These are phyloP conservation scores for Phytophthora aleatoria DNA, from an alignment of 352 stramenopile species.

Conservation along the genomic window DNA sequence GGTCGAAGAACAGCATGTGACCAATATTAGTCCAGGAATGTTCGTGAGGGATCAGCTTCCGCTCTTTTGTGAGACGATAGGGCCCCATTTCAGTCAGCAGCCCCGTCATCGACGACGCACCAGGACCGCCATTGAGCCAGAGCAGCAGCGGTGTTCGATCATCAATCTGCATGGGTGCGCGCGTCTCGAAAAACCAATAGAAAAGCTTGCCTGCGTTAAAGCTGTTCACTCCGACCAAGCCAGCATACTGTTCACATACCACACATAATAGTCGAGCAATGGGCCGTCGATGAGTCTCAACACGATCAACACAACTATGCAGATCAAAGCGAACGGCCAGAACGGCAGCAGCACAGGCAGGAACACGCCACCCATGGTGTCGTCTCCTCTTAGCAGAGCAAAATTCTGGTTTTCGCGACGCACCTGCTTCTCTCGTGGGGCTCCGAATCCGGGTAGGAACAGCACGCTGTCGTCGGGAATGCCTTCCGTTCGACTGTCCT, in stretches of 20 bases:
- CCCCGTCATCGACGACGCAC: conserved; percentile 80
- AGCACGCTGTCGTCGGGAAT: conserved; percentile 42
- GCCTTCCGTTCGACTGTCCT: conserved; percentile 21
- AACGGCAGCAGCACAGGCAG: conserved; percentile 16
- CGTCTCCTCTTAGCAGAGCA: conserved; percentile 3
- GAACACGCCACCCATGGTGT: conserved; percentile 8
- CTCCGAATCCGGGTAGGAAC: conserved; percentile 74
- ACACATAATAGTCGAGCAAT: conserved; percentile 40
- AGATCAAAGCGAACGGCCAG: conserved; percentile 26
- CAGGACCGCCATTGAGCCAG: conserved; percentile 84
- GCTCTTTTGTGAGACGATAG: conserved; percentile 70
- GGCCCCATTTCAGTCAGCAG: conserved; percentile 81
- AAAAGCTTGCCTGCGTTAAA: conserved; percentile 67
- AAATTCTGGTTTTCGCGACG: conserved; percentile 18
- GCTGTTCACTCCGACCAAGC: conserved; percentile 66
- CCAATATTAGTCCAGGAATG: conserved; percentile 78
- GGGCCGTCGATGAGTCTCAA: conserved; percentile 27
- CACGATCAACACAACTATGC: conserved; percentile 28
- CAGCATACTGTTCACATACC: conserved; percentile 63
- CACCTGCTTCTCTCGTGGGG: conserved; percentile 70
- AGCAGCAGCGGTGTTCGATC: conserved; percentile 67
- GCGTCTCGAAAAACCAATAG: conserved; percentile 89
- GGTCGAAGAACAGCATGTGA: conserved; percentile 88
- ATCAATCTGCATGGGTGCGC: conserved; percentile 45
- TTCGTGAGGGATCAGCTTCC: conserved; percentile 69